Evolutionary conservation across 2,329 filamentous ascomycete species (phyloP), one percentile per base, ranked within the genome.

Genomic region (Penicillium sumatraense): DNA sequence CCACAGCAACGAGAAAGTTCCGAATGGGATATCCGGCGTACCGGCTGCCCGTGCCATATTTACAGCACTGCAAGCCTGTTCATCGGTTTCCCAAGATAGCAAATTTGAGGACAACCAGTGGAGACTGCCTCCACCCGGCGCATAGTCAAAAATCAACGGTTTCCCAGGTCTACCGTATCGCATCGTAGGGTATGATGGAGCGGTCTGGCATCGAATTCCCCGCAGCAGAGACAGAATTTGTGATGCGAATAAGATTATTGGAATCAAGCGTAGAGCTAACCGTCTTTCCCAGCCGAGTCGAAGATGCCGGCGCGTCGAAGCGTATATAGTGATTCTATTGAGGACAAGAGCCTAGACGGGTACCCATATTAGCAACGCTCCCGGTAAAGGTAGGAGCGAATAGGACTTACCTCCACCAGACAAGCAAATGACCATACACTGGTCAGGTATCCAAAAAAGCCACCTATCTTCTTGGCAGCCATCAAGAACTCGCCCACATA

Each of bases 321-420:
- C 93, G 74, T 96, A 98, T 64, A 98, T 95, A 55, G 93, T 88
- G 6, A 95, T 96, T 54, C 95, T 86, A 71, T 98, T 98, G 21
- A 98, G 80, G 54, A 97, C 78, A 55, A 98, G 85, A 20, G 91
- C 91, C 85, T 88, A 57, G 29, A 20, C 14, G 18, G 10, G 13
- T n/a, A 29, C 14, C 16, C 3, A 9, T n/a, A 29, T 42, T n/a
- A 42, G 38, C 24, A 23, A 31, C n/a, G 38, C 26, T 20, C 10
- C 10, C 10, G n/a, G 16, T 38, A 20, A 6, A 51, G 35, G 20
- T 36, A 36, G 29, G 16, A 33, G 44, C n/a, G 38, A 18, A 24
- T 14, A 44, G 49, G 23, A 68, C 78, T 73, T 72, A 85, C 82
- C 81, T 93, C 90, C 33, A 88, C 85, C 65, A 98, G 87, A 66